These are phyloP conservation scores for Paecilomyces sp. DNA, from an alignment of 2,329 filamentous ascomycete genomes.

Conservation along the genomic window DNA sequence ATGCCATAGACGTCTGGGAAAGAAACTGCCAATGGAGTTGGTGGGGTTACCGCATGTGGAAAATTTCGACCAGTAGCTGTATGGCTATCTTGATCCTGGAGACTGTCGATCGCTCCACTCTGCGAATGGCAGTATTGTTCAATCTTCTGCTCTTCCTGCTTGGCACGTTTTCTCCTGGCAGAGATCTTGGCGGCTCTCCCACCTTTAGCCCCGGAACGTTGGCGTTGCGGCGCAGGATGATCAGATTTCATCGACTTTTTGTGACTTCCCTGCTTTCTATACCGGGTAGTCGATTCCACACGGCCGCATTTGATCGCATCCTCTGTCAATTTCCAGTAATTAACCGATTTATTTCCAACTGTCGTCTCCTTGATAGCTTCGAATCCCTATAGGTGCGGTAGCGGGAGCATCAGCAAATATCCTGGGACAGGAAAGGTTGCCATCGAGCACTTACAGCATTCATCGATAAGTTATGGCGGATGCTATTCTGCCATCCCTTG, in stretches of 20 bases:
- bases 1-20: constrained; percentile 14
- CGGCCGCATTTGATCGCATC: constrained; percentile 59
- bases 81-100: constrained; percentile 8
- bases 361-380: constrained; percentile 47
- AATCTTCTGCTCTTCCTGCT: constrained; percentile 16
- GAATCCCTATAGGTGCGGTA: constrained; percentile 23
- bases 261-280: constrained; percentile 48
- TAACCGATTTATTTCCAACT: constrained; percentile 50
- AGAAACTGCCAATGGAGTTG: constrained; percentile 10
- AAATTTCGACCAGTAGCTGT: neutral
- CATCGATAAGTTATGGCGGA: constrained; percentile 94
- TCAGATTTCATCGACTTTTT: constrained; percentile 33
- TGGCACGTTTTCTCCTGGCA: constrained; percentile 21
- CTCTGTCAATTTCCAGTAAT: constrained; percentile 70
- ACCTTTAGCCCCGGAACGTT: constrained; percentile 34
- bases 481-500: constrained; percentile 91
- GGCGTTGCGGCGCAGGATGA: constrained; percentile 31
- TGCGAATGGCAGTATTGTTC: constrained; percentile 12
- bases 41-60: neutral
- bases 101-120: constrained; percentile 7
- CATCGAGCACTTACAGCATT: constrained; percentile 65
- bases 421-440: neutral
- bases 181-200: constrained; percentile 32
- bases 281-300: constrained; percentile 79
- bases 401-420: neutral